Base-by-base conservation (phyloP, 257 asterid genomes). In the Eucommia ulmoides region DNA sequence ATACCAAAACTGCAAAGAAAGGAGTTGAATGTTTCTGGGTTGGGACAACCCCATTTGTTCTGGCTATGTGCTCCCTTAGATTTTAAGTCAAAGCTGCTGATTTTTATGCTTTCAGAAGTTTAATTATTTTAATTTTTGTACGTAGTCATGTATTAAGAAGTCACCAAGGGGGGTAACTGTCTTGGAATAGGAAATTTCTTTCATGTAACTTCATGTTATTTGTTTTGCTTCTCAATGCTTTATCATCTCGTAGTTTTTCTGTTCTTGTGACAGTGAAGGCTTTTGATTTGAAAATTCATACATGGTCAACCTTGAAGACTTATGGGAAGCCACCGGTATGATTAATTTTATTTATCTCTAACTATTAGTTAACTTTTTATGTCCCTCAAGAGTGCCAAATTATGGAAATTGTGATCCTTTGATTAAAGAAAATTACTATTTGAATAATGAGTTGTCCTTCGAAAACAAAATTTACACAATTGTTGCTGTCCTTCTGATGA, bases 301-400 rank as follows among this genome's bases (percentile, higher is more conserved):
- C 79, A 47, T 91, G 96, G 96, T 80, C 96, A 42, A 70, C 74
- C 62, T 73, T 91, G 88, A 86, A 83, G 83, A 91, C 98, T 51
- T 81, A 81, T 53, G 96, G 96, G 71, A 86, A 78, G 69, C 92
- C 98, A 45, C 98, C 94, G 71, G 98, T 91, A 86, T 46, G 33
- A n/a, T n/a, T n/a, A n/a, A n/a, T n/a, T n/a, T n/a, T n/a, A n/a
- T n/a, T n/a, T n/a, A n/a, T n/a, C n/a, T n/a, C n/a, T n/a, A n/a
- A n/a, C n/a, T n/a, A n/a, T n/a, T n/a, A n/a, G n/a, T n/a, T n/a
- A n/a, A n/a, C n/a, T n/a, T n/a, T n/a, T n/a, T n/a, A n/a, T n/a
- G n/a, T n/a, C n/a, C n/a, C n/a, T n/a, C n/a, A n/a, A n/a, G n/a
- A n/a, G n/a, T n/a, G n/a, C n/a, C n/a, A n/a, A n/a, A n/a, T n/a